These are phyloP conservation scores for Nigrospora sphaerica DNA, from an alignment of 2,329 filamentous ascomycete genomes.

Conservation along the genomic window DNA sequence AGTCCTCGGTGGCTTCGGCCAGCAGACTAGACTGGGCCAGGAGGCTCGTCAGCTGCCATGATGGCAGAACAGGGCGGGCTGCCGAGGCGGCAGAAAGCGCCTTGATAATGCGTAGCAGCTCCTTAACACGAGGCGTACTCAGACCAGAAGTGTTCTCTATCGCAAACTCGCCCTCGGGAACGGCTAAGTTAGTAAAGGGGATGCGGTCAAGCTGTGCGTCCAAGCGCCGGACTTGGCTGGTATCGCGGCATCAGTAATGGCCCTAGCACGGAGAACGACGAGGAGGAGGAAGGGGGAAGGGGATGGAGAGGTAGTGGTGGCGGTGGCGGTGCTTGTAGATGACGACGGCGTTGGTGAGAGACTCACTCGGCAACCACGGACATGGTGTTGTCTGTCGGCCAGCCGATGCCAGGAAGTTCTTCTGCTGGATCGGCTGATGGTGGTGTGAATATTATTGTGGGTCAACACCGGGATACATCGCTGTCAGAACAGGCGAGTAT, in stretches of 20 bases:
- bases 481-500: neutral
- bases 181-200: conserved; percentile 37
- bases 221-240: conserved; percentile 54
- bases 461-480: neutral
- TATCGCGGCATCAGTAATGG: conserved; percentile 7
- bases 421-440: neutral
- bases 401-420: neutral
- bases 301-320: too few relatives aligned
- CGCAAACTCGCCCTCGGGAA: conserved; percentile 28
- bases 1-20: conserved; percentile 18
- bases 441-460: neutral
- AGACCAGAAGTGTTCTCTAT: conserved; percentile 31
- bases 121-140: conserved; percentile 47
- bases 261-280: too few relatives aligned
- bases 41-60: conserved; percentile 52
- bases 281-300: too few relatives aligned
- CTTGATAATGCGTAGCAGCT: conserved; percentile 62
- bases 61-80: conserved; percentile 53
- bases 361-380: conserved; percentile 42
- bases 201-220: conserved; percentile 61
- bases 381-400: conserved; percentile 24
- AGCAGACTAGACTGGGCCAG: conserved; percentile 57
- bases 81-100: conserved; percentile 63
- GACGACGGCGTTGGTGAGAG: conserved; percentile 6
- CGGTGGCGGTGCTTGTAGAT: neutral